phyloP scores from a whole-genome alignment of 2,329 filamentous ascomycete genomes.

The Myrmaecium sp. region DNA sequence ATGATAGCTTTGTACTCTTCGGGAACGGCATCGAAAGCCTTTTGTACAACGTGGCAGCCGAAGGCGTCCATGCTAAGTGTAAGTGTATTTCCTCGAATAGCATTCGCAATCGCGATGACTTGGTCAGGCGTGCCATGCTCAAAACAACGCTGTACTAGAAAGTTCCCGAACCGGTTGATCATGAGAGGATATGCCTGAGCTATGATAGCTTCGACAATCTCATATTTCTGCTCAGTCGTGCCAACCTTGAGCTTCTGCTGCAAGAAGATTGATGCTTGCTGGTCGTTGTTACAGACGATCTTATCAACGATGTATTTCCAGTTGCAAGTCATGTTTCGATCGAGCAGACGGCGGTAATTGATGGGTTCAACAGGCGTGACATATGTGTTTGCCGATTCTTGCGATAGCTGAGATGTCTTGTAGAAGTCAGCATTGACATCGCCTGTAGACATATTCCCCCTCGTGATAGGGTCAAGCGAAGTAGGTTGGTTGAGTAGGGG shows the following conservation, averaged over 20 bases:
- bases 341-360: conserved; percentile 87
- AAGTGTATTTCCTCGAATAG: conserved; percentile 85
- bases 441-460: too few relatives aligned
- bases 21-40: conserved; percentile 93
- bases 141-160: conserved; percentile 95
- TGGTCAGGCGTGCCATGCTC: conserved; percentile 94
- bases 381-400: too few relatives aligned
- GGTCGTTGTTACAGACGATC: conserved; percentile 97
- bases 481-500: too few relatives aligned
- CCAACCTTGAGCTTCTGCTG: conserved; percentile 98
- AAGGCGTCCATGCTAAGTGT: conserved; percentile 97
- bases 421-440: conserved; percentile 8
- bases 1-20: conserved; percentile 97
- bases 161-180: conserved; percentile 98
- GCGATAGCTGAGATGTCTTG: too few relatives aligned
- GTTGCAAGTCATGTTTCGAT: conserved; percentile 92
- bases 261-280: conserved; percentile 95
- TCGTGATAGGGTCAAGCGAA: too few relatives aligned
- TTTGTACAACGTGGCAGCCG: conserved; percentile 94
- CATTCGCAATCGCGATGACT: conserved; percentile 82
- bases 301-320: conserved; percentile 99
- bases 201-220: conserved; percentile 93
- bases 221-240: conserved; percentile 86
- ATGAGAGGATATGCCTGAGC: conserved; percentile 88
- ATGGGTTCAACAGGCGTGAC: conserved; percentile 76